Percentiles rank a stretch among this genome's conserved stretches.
phyloP scores from a whole-genome alignment of 225 moss, liverwort and hornwort species.

The Sphagnum tenellum region DNA sequence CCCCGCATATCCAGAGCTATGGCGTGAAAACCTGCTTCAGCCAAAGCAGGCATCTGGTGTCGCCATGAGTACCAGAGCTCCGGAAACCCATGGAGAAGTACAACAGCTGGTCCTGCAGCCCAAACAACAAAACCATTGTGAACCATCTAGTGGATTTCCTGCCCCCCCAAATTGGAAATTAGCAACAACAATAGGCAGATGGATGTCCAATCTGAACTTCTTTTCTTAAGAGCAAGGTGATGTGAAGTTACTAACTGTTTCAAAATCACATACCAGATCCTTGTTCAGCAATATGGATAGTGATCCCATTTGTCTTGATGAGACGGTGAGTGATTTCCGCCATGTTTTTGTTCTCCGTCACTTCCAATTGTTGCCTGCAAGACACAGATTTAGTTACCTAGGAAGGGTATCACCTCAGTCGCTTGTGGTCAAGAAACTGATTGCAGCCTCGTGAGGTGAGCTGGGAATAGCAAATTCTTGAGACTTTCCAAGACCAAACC shows the following conservation, averaged over 20 bases:
- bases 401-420: no score
- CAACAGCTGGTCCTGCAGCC: slow-evolving; percentile 32
- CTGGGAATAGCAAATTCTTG: no score
- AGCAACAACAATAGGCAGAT: no score
- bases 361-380: no score
- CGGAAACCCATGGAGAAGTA: slow-evolving; percentile 49
- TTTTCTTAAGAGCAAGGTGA: no score
- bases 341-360: background rate
- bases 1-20: slow-evolving; percentile 49
- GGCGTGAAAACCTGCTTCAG: slow-evolving; percentile 38
- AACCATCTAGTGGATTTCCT: background rate
- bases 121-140: background rate
- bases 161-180: background rate
- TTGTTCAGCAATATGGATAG: slow-evolving; percentile 1
- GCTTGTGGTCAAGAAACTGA: no score
- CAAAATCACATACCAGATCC: background rate
- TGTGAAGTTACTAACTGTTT: background rate
- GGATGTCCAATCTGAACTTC: no score
- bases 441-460: no score
- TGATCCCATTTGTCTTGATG: slow-evolving; percentile 1
- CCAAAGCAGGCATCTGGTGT: slow-evolving; percentile 39
- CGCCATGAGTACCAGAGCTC: slow-evolving; percentile 56
- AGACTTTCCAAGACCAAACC: no score
- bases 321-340: background rate
- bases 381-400: no score